Base-by-base conservation (phyloP, 192 early-diverging fungal species). In the Mortierella hygrophila region DNA sequence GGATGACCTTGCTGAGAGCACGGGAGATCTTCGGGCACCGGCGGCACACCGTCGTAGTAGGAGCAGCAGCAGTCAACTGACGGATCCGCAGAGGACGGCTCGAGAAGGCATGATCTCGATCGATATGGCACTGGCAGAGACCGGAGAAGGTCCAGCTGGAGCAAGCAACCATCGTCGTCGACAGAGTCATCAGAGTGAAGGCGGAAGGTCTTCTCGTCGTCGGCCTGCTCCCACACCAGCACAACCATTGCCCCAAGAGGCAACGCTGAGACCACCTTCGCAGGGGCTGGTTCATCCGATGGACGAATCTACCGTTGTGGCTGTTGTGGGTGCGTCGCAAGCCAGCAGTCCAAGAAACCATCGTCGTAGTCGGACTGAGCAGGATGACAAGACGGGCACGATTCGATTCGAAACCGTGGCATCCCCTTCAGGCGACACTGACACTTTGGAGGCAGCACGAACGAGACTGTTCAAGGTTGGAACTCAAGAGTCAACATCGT, bases 151-250 rank as follows among this genome's bases (percentile, higher is more conserved):
- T 26, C 32, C 26, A 35, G 35, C 16, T 76, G 55, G 60, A 15
- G 60, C 42, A 7, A 42, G 46, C 20, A 77, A 52, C 23, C 79
- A 77, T 60, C 70, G 79, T 42, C 74, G 84, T 35, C 75, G 79
- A 20, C 79, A 77, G 37, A 86, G 83, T 73, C 82, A 83, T 54
- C 82, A 79, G 23, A 84, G 82, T 63, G 83, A 80, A 54, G 75
- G 70, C 11, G 83, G 74, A 44, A 55, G 78, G n/a, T 38, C 73
- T 65, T 29, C 60, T 65, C 60, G 21, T 5, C 75, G 60, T n/a
- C 41, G 65, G 38, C 76, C 20, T 35, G 65, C 63, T 68, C 76
- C 57, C 21, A 35, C 9, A n/a, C 57, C 32, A 26, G 73, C 20
- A 15, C 73, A 54, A 21, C 49, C 46, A 54, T 16, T 35, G n/a